Conservation (phyloP, 257 asterid species). For the Solanum rostratum region DNA sequence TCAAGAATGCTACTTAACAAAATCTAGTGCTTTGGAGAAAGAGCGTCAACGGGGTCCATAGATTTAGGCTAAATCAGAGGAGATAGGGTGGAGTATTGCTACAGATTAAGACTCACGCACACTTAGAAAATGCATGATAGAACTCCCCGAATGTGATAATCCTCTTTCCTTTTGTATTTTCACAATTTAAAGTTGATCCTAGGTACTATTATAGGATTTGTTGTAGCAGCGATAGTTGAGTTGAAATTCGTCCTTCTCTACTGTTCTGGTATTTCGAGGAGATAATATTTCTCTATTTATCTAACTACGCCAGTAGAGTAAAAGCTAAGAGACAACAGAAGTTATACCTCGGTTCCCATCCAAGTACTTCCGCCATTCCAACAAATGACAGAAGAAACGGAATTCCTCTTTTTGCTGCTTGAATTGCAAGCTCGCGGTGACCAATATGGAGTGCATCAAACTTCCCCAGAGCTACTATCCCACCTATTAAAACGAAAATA, state of each 20-base stretch:
- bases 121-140: not conserved
- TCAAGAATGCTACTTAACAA: not conserved
- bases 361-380: conserved; percentile 93
- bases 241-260: not conserved
- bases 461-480: conserved; percentile 91
- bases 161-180: not conserved
- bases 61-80: not conserved
- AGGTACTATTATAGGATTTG: not conserved
- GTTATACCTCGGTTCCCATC: conserved; percentile 87
- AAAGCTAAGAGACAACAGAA: not conserved
- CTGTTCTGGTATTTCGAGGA: not conserved
- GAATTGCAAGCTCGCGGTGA: conserved; percentile 95
- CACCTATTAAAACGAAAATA: conserved; percentile 38
- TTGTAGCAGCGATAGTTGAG: not conserved
- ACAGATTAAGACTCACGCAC: not conserved
- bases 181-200: not conserved
- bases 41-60: not conserved
- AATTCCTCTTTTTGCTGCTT: conserved; percentile 73
- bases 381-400: conserved; percentile 77
- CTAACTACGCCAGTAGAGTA: not conserved
- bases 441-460: conserved; percentile 98
- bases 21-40: not conserved
- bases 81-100: not conserved
- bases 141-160: not conserved
- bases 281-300: not conserved